Conservation (phyloP, 2,329 filamentous ascomycete genomes). For the Aureobasidium vineae region DNA sequence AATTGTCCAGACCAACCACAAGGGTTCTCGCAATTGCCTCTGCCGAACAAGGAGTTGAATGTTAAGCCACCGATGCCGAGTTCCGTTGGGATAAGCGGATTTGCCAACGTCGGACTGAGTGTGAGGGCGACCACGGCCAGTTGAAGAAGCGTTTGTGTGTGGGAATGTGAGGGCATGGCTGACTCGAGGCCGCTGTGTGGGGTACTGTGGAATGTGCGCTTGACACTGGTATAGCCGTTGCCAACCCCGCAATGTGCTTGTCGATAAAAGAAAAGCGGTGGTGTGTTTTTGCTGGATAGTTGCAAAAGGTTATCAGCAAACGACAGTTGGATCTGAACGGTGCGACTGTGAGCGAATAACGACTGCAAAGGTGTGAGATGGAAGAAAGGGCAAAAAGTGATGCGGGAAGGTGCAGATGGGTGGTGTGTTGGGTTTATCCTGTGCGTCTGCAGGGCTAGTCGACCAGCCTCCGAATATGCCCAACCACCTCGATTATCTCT, state of each 20-base stretch:
- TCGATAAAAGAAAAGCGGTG: conserved; percentile 1
- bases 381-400: background rate
- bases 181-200: conserved; percentile 29
- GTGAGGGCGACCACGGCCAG: conserved; percentile 35
- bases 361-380: conserved; percentile 8
- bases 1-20: conserved; percentile 55
- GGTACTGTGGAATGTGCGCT: conserved; percentile 3
- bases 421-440: conserved; percentile 16
- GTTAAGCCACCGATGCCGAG: conserved; percentile 33
- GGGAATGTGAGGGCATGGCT: conserved; percentile 19
- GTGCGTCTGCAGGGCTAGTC: conserved; percentile 20
- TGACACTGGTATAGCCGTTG: conserved; percentile 17
- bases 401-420: conserved; percentile 22
- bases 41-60: conserved; percentile 39
- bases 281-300: background rate
- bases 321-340: conserved; percentile 11
- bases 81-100: conserved; percentile 32
- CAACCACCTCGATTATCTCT: conserved; percentile 19
- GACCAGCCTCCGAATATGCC: conserved; percentile 22
- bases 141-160: conserved; percentile 32
- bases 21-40: conserved; percentile 46
- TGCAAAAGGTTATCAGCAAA: background rate
- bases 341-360: conserved; percentile 12
- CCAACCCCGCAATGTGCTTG: conserved; percentile 19
- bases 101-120: conserved; percentile 32